Conservation (phyloP, 2,329 filamentous ascomycete genomes). For the Mycosphaerella sp. region DNA sequence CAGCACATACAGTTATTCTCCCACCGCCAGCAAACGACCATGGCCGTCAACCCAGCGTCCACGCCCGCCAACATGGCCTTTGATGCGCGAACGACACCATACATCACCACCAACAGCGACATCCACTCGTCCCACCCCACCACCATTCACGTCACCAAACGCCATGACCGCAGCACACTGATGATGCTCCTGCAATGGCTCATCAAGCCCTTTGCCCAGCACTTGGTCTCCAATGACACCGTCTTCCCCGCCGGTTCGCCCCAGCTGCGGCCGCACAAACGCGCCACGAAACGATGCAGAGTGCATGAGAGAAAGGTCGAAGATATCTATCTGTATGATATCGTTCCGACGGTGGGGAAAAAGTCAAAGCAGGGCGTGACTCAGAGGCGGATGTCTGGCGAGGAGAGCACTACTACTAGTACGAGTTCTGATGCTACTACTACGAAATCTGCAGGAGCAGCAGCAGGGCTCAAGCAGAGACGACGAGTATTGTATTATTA, state of each 20-base stretch:
- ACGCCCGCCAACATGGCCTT: conserved; percentile 3
- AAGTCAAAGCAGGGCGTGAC: neutral
- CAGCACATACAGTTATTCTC: too few relatives aligned
- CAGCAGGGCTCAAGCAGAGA: conserved; percentile 12
- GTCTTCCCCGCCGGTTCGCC: conserved; percentile 38
- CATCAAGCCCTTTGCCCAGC: conserved; percentile 35
- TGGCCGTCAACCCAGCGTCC: neutral
- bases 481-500: conserved; percentile 51
- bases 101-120: conserved; percentile 7
- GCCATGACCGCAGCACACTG: conserved; percentile 33
- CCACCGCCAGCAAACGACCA: neutral
- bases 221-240: conserved; percentile 33
- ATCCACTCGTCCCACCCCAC: conserved; percentile 6
- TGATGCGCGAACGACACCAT: neutral
- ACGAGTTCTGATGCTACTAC: too few relatives aligned
- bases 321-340: conserved; percentile 44
- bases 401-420: neutral
- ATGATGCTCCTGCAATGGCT: conserved; percentile 38
- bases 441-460: neutral
- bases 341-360: conserved; percentile 23
- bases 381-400: neutral
- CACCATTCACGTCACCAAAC: conserved; percentile 34
- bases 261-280: conserved; percentile 35
- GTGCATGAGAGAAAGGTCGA: conserved; percentile 40
- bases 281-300: conserved; percentile 32